These are phyloP conservation scores for Fusarium anthophilum DNA, from an alignment of 2,329 filamentous ascomycete genomes.

Conservation along the genomic window DNA sequence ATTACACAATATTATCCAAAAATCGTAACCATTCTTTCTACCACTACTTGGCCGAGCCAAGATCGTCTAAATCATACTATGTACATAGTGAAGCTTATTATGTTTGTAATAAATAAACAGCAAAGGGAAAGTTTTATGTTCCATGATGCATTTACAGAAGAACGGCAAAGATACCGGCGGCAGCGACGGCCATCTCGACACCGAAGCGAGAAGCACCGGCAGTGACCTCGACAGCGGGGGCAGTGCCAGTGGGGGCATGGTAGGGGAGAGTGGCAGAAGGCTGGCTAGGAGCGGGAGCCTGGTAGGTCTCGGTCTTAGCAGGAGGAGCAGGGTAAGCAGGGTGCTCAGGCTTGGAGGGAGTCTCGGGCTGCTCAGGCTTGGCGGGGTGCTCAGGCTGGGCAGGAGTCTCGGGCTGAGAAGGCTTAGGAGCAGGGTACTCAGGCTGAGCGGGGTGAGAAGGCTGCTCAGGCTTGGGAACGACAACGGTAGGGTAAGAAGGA, in stretches of 20 bases:
- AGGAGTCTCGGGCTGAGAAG: not conserved
- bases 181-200: conserved; percentile 44
- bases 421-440: conserved; percentile 4
- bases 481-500: conserved; percentile 34
- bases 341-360: conserved; percentile 12
- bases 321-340: conserved; percentile 17
- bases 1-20: conserved; percentile 30
- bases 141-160: conserved; percentile 46
- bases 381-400: conserved; percentile 11
- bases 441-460: conserved; percentile 10
- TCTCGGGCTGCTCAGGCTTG: conserved; percentile 15
- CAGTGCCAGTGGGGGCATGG: conserved; percentile 27
- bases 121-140: conserved; percentile 29
- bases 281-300: conserved; percentile 27
- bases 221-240: conserved; percentile 39
- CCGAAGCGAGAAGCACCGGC: conserved; percentile 47
- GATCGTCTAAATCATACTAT: conserved; percentile 43
- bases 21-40: conserved; percentile 41
- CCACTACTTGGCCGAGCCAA: conserved; percentile 33
- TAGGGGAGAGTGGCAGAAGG: conserved; percentile 35
- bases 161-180: conserved; percentile 46
- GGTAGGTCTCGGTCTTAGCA: conserved; percentile 16
- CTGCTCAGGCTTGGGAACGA: conserved; percentile 21
- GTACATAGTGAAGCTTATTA: conserved; percentile 44
- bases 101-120: conserved; percentile 36